Base-by-base conservation (phyloP, 2,329 filamentous ascomycete species). In the Colletotrichum truncatum region DNA sequence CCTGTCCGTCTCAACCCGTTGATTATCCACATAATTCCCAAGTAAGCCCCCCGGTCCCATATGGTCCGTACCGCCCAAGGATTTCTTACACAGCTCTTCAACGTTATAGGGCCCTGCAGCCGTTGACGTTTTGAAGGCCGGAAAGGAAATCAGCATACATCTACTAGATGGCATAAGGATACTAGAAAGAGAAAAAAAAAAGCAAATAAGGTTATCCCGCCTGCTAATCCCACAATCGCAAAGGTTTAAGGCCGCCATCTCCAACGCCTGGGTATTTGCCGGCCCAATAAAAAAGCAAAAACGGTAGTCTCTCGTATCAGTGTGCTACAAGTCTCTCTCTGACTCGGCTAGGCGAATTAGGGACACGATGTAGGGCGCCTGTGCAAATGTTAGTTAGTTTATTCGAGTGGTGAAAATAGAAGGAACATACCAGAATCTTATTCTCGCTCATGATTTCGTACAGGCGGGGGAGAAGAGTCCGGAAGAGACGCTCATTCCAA, bases 371-470 rank as follows among this genome's bases (percentile, higher is more conserved):
- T 66, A 55, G 16, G 60, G 61, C 16, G 51, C 52, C 64, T 66
- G 25, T 12, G 23, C 18, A 32, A 11, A 23, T n/a, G 32, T 64
- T 48, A 57, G 54, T n/a, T n/a, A 30, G 26, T 51, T 14, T 23
- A 18, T 14, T 43, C 34, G 5, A 26, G 4, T 41, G 14, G 6
- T 18, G 21, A 26, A 18, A 30, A 12, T 14, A 21, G 18, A 25
- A 21, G 34, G 45, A 38, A 78, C 84, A 70, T 78, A 88, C 87
- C 78, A 91, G 74, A 60, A 84, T 81, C 75, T 81, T 82, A 69
- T 93, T 93, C 74, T 93, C 88, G 30, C 89, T 86, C 79, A 92
- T 85, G 43, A 93, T 85, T 75, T 91, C 90, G 72, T 87, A 91
- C 18, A 93, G 77, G 34, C 89, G 86, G 10, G 86, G 83, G 73